Evolutionary conservation across 225 moss, liverwort and hornwort species (phyloP).

Genomic region (Physcomitrium patens): DNA sequence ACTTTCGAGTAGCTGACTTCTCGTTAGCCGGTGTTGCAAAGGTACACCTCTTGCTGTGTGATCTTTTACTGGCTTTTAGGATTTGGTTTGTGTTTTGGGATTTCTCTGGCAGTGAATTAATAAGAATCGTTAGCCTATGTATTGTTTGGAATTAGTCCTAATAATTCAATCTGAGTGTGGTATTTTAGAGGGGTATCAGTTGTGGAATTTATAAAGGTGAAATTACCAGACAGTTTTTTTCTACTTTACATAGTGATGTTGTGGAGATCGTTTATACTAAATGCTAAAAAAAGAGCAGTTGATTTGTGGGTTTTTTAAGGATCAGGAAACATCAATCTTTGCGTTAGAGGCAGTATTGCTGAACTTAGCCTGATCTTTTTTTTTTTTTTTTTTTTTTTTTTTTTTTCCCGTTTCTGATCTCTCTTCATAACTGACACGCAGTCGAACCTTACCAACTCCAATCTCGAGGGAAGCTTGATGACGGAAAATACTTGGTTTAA

Average conservation of each 20-base stretch:
- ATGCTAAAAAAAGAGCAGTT: no score
- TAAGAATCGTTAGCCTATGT: no score
- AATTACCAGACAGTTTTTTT: no score
- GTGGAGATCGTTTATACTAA: no score
- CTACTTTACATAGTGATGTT: no score
- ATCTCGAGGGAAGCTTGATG: conserved; percentile 67
- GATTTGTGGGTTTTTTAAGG: neutral
- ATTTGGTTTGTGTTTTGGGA: no score
- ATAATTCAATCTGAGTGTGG: no score
- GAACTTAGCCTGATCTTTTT: no score
- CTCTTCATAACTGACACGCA: conserved; percentile 7
- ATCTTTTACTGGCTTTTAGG: neutral
- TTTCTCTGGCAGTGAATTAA: no score
- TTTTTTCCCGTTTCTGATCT: neutral
- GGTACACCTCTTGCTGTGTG: conserved; percentile 25
- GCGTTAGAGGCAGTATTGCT: neutral
- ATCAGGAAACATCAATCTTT: neutral
- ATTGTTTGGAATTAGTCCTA: no score
- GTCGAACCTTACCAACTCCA: conserved; percentile 72
- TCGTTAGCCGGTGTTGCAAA: conserved; percentile 68
- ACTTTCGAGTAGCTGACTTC: conserved; percentile 76
- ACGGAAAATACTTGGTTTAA: conserved; percentile 80
- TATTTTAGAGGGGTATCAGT: no score
- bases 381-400: neutral
- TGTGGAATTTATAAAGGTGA: no score